phyloP scores from a whole-genome alignment of 2,329 filamentous ascomycete genomes.

The Fusarium decemcellulare region DNA sequence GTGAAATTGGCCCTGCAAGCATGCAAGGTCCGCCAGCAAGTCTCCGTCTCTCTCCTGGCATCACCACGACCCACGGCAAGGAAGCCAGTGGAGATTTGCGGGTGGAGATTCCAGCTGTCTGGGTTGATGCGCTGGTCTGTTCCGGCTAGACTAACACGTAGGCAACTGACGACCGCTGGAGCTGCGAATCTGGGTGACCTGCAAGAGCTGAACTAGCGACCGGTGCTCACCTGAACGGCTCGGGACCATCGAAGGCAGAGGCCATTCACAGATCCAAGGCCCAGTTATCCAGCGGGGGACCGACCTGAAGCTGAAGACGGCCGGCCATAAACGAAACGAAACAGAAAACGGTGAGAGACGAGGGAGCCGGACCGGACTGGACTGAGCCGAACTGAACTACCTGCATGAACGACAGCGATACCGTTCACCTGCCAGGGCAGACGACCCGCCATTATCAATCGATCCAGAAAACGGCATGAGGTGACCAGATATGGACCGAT shows the following conservation, averaged over 20 bases:
- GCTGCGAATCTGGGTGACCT: background rate
- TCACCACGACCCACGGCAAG: background rate
- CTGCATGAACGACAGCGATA: background rate
- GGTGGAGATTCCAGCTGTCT: constrained; percentile 19
- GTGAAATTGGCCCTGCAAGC: constrained; percentile 23
- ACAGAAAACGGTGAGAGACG: constrained; percentile 37
- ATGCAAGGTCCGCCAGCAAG: constrained; percentile 31
- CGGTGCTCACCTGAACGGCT: constrained; percentile 23
- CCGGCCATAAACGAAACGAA: constrained; percentile 28
- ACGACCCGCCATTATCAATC: background rate
- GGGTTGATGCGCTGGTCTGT: background rate
- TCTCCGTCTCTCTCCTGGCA: constrained; percentile 5
- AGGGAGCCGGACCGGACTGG: constrained; percentile 9
- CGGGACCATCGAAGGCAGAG: constrained; percentile 7
- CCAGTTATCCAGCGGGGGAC: background rate
- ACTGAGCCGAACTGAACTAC: constrained; percentile 16
- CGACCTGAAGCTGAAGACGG: constrained; percentile 38
- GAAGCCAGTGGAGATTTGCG: background rate
- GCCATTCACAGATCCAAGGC: background rate
- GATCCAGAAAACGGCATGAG: constrained; percentile 20
- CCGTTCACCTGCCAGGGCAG: background rate
- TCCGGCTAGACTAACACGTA: too few species aligned
- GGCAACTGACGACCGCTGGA: too few species aligned
- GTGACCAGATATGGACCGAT: constrained; percentile 14
- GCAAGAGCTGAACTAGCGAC: constrained; percentile 11